Evolutionary conservation across 441 rosid genomes (phyloP), one percentile per base, ranked within the genome.

Genomic region (Pelargonium cotyledonis): DNA sequence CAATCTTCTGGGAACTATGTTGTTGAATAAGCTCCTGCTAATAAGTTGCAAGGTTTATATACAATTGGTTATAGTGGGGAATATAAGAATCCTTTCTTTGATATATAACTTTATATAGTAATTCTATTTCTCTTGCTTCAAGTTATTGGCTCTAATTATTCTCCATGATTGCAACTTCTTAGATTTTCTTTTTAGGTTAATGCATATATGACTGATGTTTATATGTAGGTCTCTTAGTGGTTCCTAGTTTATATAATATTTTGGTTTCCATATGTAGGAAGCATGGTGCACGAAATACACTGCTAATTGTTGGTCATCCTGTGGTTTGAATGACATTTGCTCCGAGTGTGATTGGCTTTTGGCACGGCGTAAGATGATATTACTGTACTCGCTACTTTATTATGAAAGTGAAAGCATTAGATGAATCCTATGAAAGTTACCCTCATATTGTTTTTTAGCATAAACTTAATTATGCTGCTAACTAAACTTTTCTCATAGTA

Each of bases 1-100:
- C 44, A 72, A 81, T 77, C 76, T 46, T 77, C 72, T 61, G 10
- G 70, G 76, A 82, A 75, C 77, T 65, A 66, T 65, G 19, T 53
- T 70, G 23, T 21, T 72, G 77, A 85, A 81, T 85, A 85, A 84
- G 78, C 73, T 83, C 73, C 63, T 71, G 75, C 68, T 62, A 76
- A 78, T 84, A 76, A 82, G 72, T 72, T 85, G 80, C 78, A 79
- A 69, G 77, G 79, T 74, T 79, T 76, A 79, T 71, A 79, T 67
- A 78, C 86, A 72, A 76, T 76, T 76, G 66, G 65, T 76, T 70
- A 79, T 71, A 77, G 80, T 83, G 84, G 85, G 71, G 79, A 81
- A 83, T 80, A 82, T 78, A 69, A 79, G 69, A 80, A 77, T 74
- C 66, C 69, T 81, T 68, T 65, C 73, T 78, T 78, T 73, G 71